Conservation (phyloP, 2,329 filamentous ascomycete species). For the Fusarium xyrophilum region DNA sequence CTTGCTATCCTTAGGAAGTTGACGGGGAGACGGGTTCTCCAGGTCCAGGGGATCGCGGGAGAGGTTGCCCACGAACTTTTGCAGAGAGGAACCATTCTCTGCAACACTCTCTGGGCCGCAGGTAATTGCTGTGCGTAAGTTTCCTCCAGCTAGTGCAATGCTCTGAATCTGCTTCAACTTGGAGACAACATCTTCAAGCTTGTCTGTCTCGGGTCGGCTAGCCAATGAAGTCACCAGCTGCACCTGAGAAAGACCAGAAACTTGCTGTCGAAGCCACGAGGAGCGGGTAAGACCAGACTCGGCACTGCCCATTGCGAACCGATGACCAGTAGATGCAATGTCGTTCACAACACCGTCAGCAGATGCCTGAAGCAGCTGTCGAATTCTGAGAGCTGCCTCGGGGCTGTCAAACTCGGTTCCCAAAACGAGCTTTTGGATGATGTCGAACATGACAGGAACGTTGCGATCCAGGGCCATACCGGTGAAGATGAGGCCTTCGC, state of each 20-base stretch:
- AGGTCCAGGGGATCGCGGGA: constrained; percentile 50
- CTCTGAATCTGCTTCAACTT: constrained; percentile 87
- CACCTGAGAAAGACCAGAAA: constrained; percentile 89
- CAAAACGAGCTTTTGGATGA: constrained; percentile 78
- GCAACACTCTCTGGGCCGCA: constrained; percentile 78
- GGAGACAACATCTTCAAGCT: constrained; percentile 75
- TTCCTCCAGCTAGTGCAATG: constrained; percentile 73
- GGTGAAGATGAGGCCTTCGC: constrained; percentile 82
- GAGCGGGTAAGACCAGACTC: constrained; percentile 78
- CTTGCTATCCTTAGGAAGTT: constrained; percentile 64
- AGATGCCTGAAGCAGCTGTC: constrained; percentile 84
- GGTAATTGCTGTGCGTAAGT: constrained; percentile 81
- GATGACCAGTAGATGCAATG: constrained; percentile 88
- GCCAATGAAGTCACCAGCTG: constrained; percentile 83
- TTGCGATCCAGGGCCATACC: constrained; percentile 92
- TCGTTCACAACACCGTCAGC: constrained; percentile 91
- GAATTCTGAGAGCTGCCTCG: constrained; percentile 80
- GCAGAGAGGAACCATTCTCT: constrained; percentile 73
- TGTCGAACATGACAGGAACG: constrained; percentile 87
- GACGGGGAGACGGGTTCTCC: constrained; percentile 40
- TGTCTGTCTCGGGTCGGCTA: constrained; percentile 71
- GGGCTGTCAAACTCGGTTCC: constrained; percentile 91
- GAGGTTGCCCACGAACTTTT: constrained; percentile 67
- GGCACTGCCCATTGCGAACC: constrained; percentile 83
- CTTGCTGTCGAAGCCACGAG: constrained; percentile 79